Evolutionary conservation across 78 protist species (phyloP).

Genomic region (Monosiga brevicollis): DNA sequence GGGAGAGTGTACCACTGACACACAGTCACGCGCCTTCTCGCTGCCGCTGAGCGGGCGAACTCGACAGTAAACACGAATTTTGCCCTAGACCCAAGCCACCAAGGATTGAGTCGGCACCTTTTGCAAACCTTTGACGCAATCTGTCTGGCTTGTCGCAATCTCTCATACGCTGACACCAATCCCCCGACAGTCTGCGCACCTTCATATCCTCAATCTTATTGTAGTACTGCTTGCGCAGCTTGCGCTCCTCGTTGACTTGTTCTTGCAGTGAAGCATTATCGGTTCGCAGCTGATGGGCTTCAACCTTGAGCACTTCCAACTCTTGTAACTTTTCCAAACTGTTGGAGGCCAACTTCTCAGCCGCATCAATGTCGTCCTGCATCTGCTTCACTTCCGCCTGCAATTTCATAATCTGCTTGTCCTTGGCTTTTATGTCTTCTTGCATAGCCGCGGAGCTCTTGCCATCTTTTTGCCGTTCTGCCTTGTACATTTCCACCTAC

Average conservation of each 20-base stretch:
- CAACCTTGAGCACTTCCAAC: not conserved
- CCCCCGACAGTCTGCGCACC: not conserved
- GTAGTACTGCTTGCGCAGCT: not conserved
- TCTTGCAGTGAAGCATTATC: not conserved
- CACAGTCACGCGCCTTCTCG: not conserved
- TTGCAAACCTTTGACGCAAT: not conserved
- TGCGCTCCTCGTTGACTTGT: not conserved
- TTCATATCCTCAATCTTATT: constrained; percentile 10
- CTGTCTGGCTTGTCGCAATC: not conserved
- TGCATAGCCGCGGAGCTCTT: not conserved
- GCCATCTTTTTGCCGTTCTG: not conserved
- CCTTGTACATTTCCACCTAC: not conserved
- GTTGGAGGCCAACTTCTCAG: not conserved
- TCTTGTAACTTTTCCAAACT: not conserved
- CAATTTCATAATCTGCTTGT: not conserved
- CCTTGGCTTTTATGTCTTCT: not conserved
- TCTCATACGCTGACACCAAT: not conserved
- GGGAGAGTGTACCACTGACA: not conserved
- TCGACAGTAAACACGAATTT: constrained; percentile 77
- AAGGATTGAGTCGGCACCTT: not conserved
- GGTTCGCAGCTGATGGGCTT: not conserved
- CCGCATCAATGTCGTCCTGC: not conserved
- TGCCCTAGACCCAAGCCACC: constrained; percentile 37
- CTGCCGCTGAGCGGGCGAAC: constrained; percentile 39
- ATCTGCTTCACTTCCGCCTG: not conserved